Percentiles rank a stretch among this genome's conserved stretches.
Evolutionary conservation across 306 rosid genomes (phyloP).

Genomic region (Mimosa pudica): DNA sequence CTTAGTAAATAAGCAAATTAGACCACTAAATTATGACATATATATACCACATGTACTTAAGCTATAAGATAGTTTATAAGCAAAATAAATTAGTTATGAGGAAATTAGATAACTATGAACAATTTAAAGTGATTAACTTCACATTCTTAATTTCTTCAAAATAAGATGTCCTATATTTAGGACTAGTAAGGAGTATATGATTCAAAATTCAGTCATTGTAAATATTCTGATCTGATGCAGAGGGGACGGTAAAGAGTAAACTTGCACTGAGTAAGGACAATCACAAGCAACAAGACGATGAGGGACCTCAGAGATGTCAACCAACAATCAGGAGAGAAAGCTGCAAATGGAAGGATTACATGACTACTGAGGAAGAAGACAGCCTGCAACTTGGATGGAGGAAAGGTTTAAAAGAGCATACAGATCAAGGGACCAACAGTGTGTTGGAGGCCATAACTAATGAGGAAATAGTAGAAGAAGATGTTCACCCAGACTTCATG

Average conservation of each 20-base stretch:
- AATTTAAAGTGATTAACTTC: no score
- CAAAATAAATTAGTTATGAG: no score
- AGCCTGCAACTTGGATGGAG: conserved; percentile 7
- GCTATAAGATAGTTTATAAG: no score
- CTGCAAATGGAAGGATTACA: conserved; percentile 73
- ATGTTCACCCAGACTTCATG: conserved; percentile 79
- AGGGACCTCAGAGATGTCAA: conserved; percentile 30
- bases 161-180: no score
- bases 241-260: conserved; percentile 29
- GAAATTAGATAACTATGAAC: no score
- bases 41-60: no score
- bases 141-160: no score
- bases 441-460: conserved; percentile 38
- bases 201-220: not conserved
- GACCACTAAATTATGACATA: no score
- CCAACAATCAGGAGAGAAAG: conserved; percentile 28
- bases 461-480: conserved; percentile 75
- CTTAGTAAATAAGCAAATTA: no score
- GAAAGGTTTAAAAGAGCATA: conserved; percentile 12
- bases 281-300: conserved; percentile 13
- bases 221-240: conserved; percentile 40
- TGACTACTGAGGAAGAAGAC: conserved; percentile 44
- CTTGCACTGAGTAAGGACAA: conserved; percentile 14
- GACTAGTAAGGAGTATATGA: no score
- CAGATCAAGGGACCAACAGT: conserved; percentile 4